phyloP scores from a whole-genome alignment of 257 asterid genomes.

The Gentiana dahurica region DNA sequence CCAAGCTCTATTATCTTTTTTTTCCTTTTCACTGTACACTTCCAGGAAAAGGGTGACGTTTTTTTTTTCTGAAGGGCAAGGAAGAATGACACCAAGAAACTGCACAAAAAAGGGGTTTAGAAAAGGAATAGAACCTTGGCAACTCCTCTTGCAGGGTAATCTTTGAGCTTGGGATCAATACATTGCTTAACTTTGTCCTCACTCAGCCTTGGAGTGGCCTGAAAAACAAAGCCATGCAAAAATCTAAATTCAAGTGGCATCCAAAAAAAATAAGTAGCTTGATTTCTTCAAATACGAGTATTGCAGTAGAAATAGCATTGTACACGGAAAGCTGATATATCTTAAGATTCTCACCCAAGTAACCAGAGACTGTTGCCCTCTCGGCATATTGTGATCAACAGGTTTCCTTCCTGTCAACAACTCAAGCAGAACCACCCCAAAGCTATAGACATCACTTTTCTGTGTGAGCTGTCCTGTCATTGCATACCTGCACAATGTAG shows the following conservation, averaged over 20 bases:
- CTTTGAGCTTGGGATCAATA: slow-evolving; percentile 73
- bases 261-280: too few relatives aligned
- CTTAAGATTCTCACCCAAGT: slow-evolving; percentile 57
- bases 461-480: slow-evolving; percentile 94
- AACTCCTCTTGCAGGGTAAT: slow-evolving; percentile 80
- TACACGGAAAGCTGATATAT: neutral
- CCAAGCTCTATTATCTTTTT: neutral
- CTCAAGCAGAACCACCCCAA: slow-evolving; percentile 86
- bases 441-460: slow-evolving; percentile 89
- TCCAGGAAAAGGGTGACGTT: neutral
- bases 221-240: slow-evolving; percentile 1
- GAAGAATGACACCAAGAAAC: neutral
- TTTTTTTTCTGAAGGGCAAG: neutral
- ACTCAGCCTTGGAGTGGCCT: slow-evolving; percentile 88
- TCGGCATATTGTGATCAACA: slow-evolving; percentile 91
- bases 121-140: slow-evolving; percentile 52
- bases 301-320: neutral
- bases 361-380: slow-evolving; percentile 90
- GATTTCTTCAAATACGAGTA: neutral
- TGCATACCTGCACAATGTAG: slow-evolving; percentile 51
- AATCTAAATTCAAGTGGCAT: neutral
- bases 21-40: neutral
- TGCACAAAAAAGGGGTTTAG: slow-evolving; percentile 1
- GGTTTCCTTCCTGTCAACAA: slow-evolving; percentile 91
- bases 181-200: slow-evolving; percentile 93